Percentiles rank a stretch among this genome's conserved stretches.
phyloP scores from a whole-genome alignment of 768 basidiomycete genomes.

The Pulveroboletus sp. region DNA sequence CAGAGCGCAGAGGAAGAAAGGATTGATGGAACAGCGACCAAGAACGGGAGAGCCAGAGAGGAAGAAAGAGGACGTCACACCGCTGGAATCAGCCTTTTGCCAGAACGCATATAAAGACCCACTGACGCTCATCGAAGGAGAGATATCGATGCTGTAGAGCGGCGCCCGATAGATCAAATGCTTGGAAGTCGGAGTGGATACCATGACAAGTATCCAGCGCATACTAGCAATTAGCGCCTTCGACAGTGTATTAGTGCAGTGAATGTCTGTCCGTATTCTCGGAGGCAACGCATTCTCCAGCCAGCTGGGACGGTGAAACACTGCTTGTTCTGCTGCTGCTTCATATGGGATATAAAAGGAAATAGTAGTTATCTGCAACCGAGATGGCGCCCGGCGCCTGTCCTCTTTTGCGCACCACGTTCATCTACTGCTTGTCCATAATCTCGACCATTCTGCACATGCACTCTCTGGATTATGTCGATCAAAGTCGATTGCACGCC shows the following conservation, averaged over 20 bases:
- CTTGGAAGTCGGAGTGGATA: background rate
- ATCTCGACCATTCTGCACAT: slow-evolving; percentile 35
- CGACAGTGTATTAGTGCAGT: background rate
- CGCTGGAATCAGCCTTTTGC: too few relatives aligned
- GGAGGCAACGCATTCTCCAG: background rate
- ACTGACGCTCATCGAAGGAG: background rate
- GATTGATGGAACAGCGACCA: background rate
- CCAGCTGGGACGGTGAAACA: background rate
- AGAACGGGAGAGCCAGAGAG: background rate
- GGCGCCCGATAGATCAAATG: background rate
- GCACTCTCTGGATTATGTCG: slow-evolving; percentile 56
- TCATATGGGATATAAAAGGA: background rate
- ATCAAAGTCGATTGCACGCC: slow-evolving; percentile 46
- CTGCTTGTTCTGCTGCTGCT: background rate
- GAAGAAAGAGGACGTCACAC: too few relatives aligned
- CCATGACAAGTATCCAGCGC: background rate
- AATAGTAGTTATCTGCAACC: too few relatives aligned
- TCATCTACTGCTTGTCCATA: too few relatives aligned
- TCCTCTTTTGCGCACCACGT: too few relatives aligned
- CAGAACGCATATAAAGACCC: background rate
- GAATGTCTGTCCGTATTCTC: background rate
- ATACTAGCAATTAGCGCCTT: background rate
- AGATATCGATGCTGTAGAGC: background rate
- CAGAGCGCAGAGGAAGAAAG: background rate
- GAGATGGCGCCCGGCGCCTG: too few relatives aligned